Conservation (phyloP, 805 yeast species). For the Candida insectorum region DNA sequence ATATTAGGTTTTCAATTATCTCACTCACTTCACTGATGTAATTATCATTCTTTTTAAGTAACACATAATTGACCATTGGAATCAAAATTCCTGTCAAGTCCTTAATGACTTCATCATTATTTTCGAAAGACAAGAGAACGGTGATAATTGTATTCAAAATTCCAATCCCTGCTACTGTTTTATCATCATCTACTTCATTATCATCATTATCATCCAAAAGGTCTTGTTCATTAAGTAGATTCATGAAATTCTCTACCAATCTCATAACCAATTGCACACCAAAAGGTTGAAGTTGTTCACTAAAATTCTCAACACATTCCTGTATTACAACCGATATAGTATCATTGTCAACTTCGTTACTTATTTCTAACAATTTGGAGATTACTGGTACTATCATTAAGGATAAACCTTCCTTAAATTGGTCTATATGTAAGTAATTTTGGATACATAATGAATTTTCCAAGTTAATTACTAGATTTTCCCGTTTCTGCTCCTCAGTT, state of each 20-base stretch:
- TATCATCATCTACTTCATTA: slow-evolving; percentile 49
- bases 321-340: slow-evolving; percentile 88
- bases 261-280: slow-evolving; percentile 54
- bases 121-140: slow-evolving; percentile 77
- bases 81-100: slow-evolving; percentile 63
- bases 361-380: slow-evolving; percentile 70
- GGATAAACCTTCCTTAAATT: slow-evolving; percentile 66
- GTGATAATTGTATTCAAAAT: slow-evolving; percentile 80
- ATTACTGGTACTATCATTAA: slow-evolving; percentile 73
- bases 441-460: slow-evolving; percentile 86
- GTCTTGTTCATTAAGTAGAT: slow-evolving; percentile 32
- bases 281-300: slow-evolving; percentile 85
- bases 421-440: slow-evolving; percentile 61
- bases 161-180: slow-evolving; percentile 79
- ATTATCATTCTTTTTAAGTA: slow-evolving; percentile 64
- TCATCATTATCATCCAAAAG: slow-evolving; percentile 45
- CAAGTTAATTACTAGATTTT: slow-evolving; percentile 68
- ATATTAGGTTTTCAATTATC: slow-evolving; percentile 50
- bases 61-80: slow-evolving; percentile 67
- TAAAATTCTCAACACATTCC: slow-evolving; percentile 86
- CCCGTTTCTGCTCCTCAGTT: too few relatives aligned
- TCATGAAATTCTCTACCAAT: slow-evolving; percentile 65
- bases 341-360: slow-evolving; percentile 83
- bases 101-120: slow-evolving; percentile 62
- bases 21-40: slow-evolving; percentile 77